Conservation (phyloP, 2,329 filamentous ascomycete species). For the Waltergamsia citrina region DNA sequence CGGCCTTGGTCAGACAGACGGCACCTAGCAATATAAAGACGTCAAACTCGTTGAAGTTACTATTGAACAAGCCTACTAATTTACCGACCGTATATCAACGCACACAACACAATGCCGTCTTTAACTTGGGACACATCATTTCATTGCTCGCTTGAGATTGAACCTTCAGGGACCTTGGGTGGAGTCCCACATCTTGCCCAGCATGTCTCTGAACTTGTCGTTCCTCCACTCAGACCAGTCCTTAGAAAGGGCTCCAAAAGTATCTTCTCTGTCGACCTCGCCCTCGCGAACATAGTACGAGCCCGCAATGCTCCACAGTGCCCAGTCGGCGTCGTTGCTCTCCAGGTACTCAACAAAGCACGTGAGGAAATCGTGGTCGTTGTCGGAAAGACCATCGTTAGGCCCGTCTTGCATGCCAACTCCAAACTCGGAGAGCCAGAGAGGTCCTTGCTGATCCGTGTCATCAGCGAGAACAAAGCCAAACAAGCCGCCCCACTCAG, state of each 20-base stretch:
- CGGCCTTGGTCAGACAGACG: constrained; percentile 20
- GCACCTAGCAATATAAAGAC: constrained; percentile 7
- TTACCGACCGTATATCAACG: background rate
- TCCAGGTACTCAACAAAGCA: constrained; percentile 44
- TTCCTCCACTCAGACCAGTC: constrained; percentile 29
- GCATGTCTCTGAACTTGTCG: constrained; percentile 19
- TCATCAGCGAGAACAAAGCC: constrained; percentile 43
- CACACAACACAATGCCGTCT: background rate
- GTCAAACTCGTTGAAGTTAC: background rate
- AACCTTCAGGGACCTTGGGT: constrained; percentile 21
- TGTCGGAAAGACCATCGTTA: constrained; percentile 29
- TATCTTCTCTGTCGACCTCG: constrained; percentile 39
- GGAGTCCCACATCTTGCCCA: constrained; percentile 27
- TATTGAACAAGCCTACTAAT: background rate
- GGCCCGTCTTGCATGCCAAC: constrained; percentile 35
- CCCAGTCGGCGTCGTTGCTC: constrained; percentile 49
- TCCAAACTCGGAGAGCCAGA: constrained; percentile 52
- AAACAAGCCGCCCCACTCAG: constrained; percentile 34
- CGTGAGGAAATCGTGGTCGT: constrained; percentile 36
- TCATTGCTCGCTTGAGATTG: background rate
- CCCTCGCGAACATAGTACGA: constrained; percentile 48
- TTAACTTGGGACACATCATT: background rate
- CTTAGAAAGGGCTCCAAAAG: constrained; percentile 38
- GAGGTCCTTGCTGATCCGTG: constrained; percentile 38
- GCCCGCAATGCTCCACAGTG: constrained; percentile 48